Conservation (phyloP, 2,329 filamentous ascomycete species). For the Fusarium tupiense region DNA sequence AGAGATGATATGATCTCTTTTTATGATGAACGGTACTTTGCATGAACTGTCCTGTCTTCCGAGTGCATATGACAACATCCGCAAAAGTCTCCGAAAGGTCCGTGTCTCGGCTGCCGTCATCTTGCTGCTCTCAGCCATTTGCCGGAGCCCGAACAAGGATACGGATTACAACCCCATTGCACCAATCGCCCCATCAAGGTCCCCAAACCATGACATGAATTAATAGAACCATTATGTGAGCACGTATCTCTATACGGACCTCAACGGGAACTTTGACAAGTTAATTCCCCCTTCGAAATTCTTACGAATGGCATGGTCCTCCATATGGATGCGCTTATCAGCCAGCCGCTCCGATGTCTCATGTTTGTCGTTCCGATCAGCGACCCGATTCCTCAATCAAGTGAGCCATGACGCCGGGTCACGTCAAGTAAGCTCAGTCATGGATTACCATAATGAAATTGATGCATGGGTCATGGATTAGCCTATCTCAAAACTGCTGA, state of each 20-base stretch:
- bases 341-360: neutral
- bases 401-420: no score
- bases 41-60: neutral
- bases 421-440: no score
- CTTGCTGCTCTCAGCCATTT: neutral
- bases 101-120: neutral
- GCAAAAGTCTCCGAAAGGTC: neutral
- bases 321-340: no score
- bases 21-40: no score
- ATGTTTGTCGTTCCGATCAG: neutral
- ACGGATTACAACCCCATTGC: neutral
- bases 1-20: neutral
- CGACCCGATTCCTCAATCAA: no score
- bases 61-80: neutral
- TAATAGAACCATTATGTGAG: no score
- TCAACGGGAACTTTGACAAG: neutral
- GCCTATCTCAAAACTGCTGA: fast-evolving
- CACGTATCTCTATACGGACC: neutral
- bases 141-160: neutral
- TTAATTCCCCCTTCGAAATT: neutral
- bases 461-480: neutral
- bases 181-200: neutral
- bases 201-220: neutral
- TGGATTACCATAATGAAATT: fast-evolving
- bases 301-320: no score